Base-by-base conservation (phyloP, 2,329 filamentous ascomycete species). In the Penicillium hordei region DNA sequence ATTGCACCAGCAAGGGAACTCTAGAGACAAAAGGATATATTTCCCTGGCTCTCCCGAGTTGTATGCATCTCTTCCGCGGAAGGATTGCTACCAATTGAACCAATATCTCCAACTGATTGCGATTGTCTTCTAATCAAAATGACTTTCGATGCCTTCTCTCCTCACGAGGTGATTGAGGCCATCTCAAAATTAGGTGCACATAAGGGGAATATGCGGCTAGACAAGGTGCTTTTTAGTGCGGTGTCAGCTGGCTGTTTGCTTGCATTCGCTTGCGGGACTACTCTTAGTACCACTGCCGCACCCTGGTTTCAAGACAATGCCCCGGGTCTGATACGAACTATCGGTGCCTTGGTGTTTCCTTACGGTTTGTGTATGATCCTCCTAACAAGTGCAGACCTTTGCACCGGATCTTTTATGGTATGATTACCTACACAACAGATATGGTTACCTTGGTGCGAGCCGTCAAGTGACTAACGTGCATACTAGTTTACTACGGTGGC, bases 191-290 rank as follows among this genome's bases (percentile, higher is more conserved):
- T 79, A n/a, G 83, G 82, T 5, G 73, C 74, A 27, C 75, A 75
- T 52, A 85, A 84, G 65, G 81, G 80, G 10, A 76, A 80, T 55
- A 83, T 81, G 79, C 75, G 80, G 10, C 69, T 79, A 4, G 78
- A 82, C 65, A 84, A 83, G 61, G 73, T 83, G 40, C 83, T 84
- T 61, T 63, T 82, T 45, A 82, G 79, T 58, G 71, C 78, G 4
- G 75, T 83, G 40, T 79, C 81, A 45, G 81, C 81, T 5, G 83
- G 83, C 0, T 78, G 77, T 55, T 68, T 85, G 6, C 70, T 85
- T 1, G 75, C 79, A 2, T 83, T 85, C 60, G 82, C 78, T 5
- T 80, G 78, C 42, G 81, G 78, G 0, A 76, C 79, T 2, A 67
- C 72, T 0, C 69, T 83, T n/a, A 78, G 75, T 49, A 78, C 78